Evolutionary conservation across 495 filamentous ascomycete genomes (phyloP), one percentile per base, ranked within the genome.

Genomic region (Penicillium canescens): DNA sequence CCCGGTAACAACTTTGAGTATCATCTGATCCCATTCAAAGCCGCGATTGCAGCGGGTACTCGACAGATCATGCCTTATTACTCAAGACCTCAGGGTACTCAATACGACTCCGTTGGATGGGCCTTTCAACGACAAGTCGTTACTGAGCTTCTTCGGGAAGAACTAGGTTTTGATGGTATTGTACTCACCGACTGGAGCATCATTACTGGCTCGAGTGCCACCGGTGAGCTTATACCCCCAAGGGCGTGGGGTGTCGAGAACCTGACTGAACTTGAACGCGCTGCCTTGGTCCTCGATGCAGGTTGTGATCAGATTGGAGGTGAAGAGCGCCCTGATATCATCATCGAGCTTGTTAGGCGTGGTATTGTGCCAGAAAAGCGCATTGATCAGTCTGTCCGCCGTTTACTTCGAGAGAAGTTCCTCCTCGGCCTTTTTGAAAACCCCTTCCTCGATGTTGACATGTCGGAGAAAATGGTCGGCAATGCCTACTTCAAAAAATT

Each of bases 241-340:
- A 26, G 24, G 6, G 24, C 24, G 3, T 26, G 24, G 24, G 24
- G 24, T 26, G 24, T 26, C 3, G 24, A 26, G 24, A 3, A 26
- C 6, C 24, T 26, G 3, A 26, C 54, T 72, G n/a, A n/a, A n/a
- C n/a, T n/a, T n/a, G n/a, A n/a, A n/a, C n/a, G n/a, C n/a, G n/a
- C n/a, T n/a, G n/a, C n/a, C n/a, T n/a, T n/a, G n/a, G n/a, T n/a
- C 34, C 43, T 75, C 9, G 58, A 70, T 2, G 72, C 70, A 1
- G 70, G 68, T 0, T 69, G 66, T 52, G 72, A 75, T 43, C 68
- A 72, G 41, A 61, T 75, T 38, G 69, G 70, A 33, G 70, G 72
- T 36, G 72, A 75, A 26, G 35, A 56, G 3, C 57, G 67, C 0
- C 62, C 70, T 0, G 72, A 74, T 37, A 60, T 76, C 0, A 50